Conservation (phyloP, 257 asterid species). For the Lantana camara region DNA sequence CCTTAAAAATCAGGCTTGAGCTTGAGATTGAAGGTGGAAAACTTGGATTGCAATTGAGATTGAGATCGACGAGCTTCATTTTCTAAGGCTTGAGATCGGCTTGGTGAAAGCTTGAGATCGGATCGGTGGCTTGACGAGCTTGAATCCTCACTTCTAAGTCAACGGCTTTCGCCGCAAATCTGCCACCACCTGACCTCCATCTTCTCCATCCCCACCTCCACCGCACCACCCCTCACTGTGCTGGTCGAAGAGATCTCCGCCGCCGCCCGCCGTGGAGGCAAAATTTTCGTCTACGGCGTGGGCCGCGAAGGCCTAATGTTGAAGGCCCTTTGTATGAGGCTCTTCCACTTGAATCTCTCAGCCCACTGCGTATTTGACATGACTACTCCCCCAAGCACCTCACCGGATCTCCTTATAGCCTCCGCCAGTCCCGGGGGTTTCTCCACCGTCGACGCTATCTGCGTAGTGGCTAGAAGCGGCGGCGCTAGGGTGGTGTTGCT, state of each 20-base stretch:
- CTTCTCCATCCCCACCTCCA: constrained; percentile 50
- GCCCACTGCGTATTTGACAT: constrained; percentile 76
- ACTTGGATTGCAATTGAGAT: too few species aligned
- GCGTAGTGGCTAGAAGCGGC: constrained; percentile 51
- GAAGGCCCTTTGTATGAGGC: constrained; percentile 76
- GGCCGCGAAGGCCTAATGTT: constrained; percentile 92
- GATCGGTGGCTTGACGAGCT: too few species aligned
- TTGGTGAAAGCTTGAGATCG: too few species aligned
- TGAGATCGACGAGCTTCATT: too few species aligned
- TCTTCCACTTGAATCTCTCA: constrained; percentile 73
- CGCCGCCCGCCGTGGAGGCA: constrained; percentile 49
- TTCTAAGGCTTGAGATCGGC: too few species aligned
- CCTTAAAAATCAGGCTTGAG: too few species aligned
- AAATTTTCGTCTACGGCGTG: constrained; percentile 74
- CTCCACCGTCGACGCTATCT: constrained; percentile 84
- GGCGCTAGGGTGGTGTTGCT: constrained; percentile 74
- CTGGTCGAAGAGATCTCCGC: constrained; percentile 62
- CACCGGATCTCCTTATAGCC: constrained; percentile 74
- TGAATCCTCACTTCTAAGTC: constrained; percentile 33
- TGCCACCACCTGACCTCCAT: constrained; percentile 69
- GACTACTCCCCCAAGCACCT: constrained; percentile 73
- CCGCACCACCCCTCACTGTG: constrained; percentile 45
- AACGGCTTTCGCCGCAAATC: constrained; percentile 54
- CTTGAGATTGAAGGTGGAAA: too few species aligned
- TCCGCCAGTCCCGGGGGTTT: constrained; percentile 89